Conservation (phyloP, 108 stramenopile species). For the Chaetoceros muelleri region DNA sequence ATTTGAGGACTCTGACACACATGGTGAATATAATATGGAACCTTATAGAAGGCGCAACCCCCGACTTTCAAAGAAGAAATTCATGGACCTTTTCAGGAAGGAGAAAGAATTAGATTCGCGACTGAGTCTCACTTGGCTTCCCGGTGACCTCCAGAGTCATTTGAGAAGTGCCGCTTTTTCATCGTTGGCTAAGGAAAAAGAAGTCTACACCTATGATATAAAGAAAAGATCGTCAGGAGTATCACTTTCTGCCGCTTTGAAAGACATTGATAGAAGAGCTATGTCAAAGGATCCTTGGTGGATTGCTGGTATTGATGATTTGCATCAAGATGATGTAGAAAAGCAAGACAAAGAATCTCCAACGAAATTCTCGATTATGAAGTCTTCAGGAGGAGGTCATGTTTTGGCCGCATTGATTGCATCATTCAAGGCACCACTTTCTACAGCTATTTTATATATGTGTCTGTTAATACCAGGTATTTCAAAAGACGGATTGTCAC, state of each 20-base stretch:
- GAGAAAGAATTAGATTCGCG: slow-evolving; percentile 6
- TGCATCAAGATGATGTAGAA: background rate
- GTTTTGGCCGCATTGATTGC: background rate
- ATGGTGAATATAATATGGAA: slow-evolving; percentile 11
- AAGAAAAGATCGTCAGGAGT: background rate
- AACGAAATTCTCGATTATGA: background rate
- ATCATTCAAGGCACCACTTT: background rate
- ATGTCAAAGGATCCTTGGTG: slow-evolving; percentile 33
- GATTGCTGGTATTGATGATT: slow-evolving; percentile 5
- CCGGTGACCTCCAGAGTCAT: slow-evolving; percentile 55
- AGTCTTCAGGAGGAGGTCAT: background rate
- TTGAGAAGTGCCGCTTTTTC: slow-evolving; percentile 29
- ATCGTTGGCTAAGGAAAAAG: background rate
- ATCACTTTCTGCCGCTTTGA: slow-evolving; percentile 7
- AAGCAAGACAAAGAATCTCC: background rate
- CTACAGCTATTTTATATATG: background rate
- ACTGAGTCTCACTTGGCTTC: slow-evolving; percentile 45
- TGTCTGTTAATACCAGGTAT: background rate
- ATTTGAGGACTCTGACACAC: slow-evolving; percentile 31
- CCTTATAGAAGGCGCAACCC: background rate
- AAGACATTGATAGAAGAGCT: slow-evolving; percentile 30
- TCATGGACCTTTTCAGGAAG: slow-evolving; percentile 12
- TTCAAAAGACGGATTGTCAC: background rate
- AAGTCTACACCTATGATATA: too few species aligned
- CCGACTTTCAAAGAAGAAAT: background rate